Base-by-base conservation (phyloP, 192 early-diverging fungal genomes). In the Geranomyces michiganensis region DNA sequence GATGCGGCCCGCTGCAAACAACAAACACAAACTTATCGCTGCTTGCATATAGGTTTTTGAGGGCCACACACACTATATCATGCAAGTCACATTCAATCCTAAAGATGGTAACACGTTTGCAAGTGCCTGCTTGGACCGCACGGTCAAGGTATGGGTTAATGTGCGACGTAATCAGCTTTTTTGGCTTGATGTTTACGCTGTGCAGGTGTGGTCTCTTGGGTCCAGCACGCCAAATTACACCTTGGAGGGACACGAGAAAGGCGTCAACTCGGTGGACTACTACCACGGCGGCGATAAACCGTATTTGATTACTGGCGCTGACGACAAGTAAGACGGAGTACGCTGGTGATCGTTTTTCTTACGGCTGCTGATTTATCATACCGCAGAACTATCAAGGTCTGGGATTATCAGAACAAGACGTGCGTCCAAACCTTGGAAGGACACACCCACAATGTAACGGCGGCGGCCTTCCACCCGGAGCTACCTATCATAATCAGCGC, bases 361-460 rank as follows among this genome's bases (percentile, higher is more conserved):
- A 68, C 31, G 47, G 68, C 41, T 49, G 29, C 7, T 48, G 22
- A 24, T 44, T 33, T n/a, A 30, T 1, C 47, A 30, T 26, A 15
- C 56, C 17, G 4, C 65, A 92, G 90, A 41, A 67, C 89, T 33
- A 88, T 93, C 71, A 97, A 97, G 67, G 91, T 99, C 36, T 99
- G 97, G 97, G 97, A 99, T 77, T 98, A 98, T 78, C 96, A 98
- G 76, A 99, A 98, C 88, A 98, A 97, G 81, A 94, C 94, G 21
- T 98, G 96, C 77, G 96, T 99, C 15, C 95, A 96, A 79, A 99
- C 96, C 8, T 87, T 99, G 62, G 96, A 98, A 80, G 97, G 97
- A 9, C 97, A 99, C 78, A 85, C 92, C 9, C 90, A 97, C 56
- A 97, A 99, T 72, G 95, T 96, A 6, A 93, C 88, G 17, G 89